phyloP scores from a whole-genome alignment of 1,139 yeast species.

The Saccharomyces pastorianus region DNA sequence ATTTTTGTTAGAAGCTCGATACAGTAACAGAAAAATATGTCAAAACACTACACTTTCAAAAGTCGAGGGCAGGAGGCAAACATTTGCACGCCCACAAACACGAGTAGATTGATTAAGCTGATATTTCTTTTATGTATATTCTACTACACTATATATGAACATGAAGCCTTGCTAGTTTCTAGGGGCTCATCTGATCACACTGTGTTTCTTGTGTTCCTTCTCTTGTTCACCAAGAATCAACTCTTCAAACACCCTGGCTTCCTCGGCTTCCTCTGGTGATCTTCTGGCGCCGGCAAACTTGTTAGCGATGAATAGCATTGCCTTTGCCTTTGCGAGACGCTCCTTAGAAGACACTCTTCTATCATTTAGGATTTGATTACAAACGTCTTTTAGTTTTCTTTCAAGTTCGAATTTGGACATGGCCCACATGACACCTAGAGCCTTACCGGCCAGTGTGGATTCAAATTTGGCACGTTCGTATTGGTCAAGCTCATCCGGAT shows the following conservation, averaged over 20 bases:
- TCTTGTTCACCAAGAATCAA: constrained; percentile 45
- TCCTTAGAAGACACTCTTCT: constrained; percentile 45
- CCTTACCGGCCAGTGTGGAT: constrained; percentile 60
- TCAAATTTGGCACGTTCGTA: constrained; percentile 55
- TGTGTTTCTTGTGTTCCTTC: constrained; percentile 34
- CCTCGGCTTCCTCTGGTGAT: constrained; percentile 63
- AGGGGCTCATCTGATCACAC: not conserved
- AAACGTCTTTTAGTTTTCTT: constrained; percentile 57
- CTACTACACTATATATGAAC: not conserved
- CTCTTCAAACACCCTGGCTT: constrained; percentile 68
- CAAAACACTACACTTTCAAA: not conserved
- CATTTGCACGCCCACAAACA: not conserved
- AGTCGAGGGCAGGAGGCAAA: not conserved
- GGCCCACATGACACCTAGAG: constrained; percentile 74
- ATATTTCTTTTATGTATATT: not conserved
- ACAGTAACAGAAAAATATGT: not conserved
- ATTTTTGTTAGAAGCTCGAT: not conserved
- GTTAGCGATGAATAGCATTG: constrained; percentile 49
- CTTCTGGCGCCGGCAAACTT: constrained; percentile 50
- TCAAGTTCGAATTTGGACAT: constrained; percentile 68
- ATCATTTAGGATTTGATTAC: constrained; percentile 52
- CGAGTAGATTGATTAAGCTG: not conserved
- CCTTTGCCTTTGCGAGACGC: constrained; percentile 51
- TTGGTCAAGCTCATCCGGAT: constrained; percentile 43
- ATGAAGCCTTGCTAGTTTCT: not conserved